Base-by-base conservation (phyloP, 805 yeast genomes). In the Metschnikowia lochheadii region DNA sequence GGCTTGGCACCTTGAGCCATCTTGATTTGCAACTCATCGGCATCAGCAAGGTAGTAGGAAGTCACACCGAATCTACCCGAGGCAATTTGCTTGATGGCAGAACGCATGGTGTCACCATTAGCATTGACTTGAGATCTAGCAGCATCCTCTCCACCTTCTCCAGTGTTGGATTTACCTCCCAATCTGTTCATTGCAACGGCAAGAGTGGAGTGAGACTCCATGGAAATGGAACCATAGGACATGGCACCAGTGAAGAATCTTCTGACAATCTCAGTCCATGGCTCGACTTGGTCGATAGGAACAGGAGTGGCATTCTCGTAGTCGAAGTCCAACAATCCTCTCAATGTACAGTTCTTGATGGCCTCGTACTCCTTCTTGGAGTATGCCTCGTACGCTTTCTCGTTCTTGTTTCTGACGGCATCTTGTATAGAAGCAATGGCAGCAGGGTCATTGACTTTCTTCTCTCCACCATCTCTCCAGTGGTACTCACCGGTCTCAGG, bases 1-100 rank as follows among this genome's bases (percentile, higher is more conserved):
- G 98, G 98, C 73, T 92, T 92, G 49, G 99, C 99, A 74, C 99
- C 98, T 74, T 92, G 99, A 8, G 98, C 98, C 91, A 92, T 90
- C 75, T 92, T 92, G 70, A 92, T 94, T 73, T 92, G 99, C 56
- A 92, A 82, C 75, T 92, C 98, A 63, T 92, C 98, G 40, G 98
- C 96, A 72, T 92, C 98, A 35, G 97, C 83, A 62, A 92, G 77
- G 69, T 94, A 92, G 71, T 85, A 82, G 2, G 97, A 89, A 3
- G 99, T 92, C 46, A 92, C 99, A 77, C 99, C 99, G 64, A 92
- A 92, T 72, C 99, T 82, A 60, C 97, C 97, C 41, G 97, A 89
- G 14, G 99, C 99, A 68, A 92, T 87, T 74, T 92, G 99, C 75
- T 92, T 92, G 68, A 92, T 92, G 23, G 98, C 89, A n/a, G 98